Base-by-base conservation (phyloP, 345 rosid species). In the Eucalyptus erythrocorys region DNA sequence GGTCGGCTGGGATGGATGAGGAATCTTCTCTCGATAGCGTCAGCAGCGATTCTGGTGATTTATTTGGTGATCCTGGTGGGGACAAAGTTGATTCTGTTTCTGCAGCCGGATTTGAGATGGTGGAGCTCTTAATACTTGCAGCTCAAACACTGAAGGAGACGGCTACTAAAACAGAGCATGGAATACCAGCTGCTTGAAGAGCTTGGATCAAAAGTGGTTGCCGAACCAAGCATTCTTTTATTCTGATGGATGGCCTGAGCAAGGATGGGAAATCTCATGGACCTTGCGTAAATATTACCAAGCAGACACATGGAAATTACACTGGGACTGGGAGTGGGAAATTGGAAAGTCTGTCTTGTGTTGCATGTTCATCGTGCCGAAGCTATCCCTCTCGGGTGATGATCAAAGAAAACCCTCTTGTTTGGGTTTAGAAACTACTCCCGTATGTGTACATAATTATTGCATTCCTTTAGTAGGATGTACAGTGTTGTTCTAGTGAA, bases 51-150 rank as follows among this genome's bases (percentile, higher is more conserved):
- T 32, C 48, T 4, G 85, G 86, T 47, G 90, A 89, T 48, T 47
- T 85, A 12, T 55, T 4, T 57, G 90, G 88, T 53, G 94, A 93
- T 88, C 89, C 92, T 2, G 89, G 91, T 90, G 86, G 81, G 47
- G 96, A 94, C 87, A 97, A 91, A 87, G 92, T 94, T 27, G 99
- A 97, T 91, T 86, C 93, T 61, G 96, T 98, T 90, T 93, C 96
- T 88, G 99, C 97, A 87, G 98, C 99, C 22, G 99, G 99, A 76
- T 93, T 95, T 88, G 99, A 98, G 94, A 97, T 98, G 99, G 98
- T 98, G 92, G 98, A 98, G 90, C 98, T 98, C 48, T 91, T 98
- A 57, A 94, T 96, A 86, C 94, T 97, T 87, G 95, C 99, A 66
- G 95, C 99, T 87, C 94, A 94, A 89, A 64, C 92, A 85, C 87